phyloP scores from a whole-genome alignment of 352 stramenopile genomes.

The Pelagophyceae sp. region DNA sequence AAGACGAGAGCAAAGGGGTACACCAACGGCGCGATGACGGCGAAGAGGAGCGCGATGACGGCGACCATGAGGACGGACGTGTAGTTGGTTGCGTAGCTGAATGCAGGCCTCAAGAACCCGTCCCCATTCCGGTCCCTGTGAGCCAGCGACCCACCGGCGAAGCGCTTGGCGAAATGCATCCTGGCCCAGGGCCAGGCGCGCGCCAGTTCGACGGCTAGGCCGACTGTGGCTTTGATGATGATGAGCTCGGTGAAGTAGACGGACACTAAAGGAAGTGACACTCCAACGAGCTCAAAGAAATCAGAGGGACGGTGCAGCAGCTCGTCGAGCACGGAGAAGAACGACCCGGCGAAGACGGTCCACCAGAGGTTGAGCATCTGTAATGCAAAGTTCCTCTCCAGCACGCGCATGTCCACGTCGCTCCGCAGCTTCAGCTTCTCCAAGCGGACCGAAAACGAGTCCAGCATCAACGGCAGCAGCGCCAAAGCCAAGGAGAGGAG shows the following conservation, averaged over 20 bases:
- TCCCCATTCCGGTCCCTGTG: neutral
- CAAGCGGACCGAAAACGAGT: neutral
- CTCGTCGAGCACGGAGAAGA: neutral
- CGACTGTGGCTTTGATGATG: conserved; percentile 4
- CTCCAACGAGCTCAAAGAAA: neutral
- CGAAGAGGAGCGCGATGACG: conserved; percentile 11
- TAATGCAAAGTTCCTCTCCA: neutral
- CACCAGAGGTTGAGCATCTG: neutral
- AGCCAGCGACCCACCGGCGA: neutral
- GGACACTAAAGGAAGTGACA: neutral
- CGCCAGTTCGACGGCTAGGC: neutral
- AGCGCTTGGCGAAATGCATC: neutral
- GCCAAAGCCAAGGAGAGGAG: neutral
- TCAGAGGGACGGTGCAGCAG: neutral
- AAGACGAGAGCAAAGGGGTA: conserved; percentile 15
- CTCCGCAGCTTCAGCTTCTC: neutral
- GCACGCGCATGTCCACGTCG: neutral
- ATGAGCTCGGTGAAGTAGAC: conserved; percentile 19
- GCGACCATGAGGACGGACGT: neutral
- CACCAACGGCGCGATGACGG: conserved; percentile 6
- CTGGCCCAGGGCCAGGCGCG: neutral
- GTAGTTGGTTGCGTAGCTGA: neutral
- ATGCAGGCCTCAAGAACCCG: neutral
- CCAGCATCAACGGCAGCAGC: neutral
- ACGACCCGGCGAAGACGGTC: neutral